phyloP scores from a whole-genome alignment of 352 stramenopile genomes.

The Pythium rishiriense region DNA sequence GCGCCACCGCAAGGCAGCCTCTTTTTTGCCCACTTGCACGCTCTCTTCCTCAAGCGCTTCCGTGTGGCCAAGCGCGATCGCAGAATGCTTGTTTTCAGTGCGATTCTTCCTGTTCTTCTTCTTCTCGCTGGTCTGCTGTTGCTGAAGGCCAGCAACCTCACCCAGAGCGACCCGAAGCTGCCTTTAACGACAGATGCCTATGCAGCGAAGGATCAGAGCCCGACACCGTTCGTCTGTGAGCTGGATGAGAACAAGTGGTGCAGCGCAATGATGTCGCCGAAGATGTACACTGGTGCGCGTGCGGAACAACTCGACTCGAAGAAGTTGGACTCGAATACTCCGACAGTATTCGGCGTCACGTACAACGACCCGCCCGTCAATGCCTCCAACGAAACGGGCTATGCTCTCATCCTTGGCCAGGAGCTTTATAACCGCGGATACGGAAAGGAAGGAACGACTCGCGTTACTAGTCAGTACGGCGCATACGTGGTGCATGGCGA shows the following conservation, averaged over 20 bases:
- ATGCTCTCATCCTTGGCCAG: constrained; percentile 45
- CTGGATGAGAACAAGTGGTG: constrained; percentile 37
- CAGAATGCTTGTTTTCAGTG: constrained; percentile 60
- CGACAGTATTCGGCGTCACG: constrained; percentile 53
- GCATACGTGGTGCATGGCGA: constrained; percentile 31
- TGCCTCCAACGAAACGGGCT: constrained; percentile 43
- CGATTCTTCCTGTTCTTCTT: constrained; percentile 52
- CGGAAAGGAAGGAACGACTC: constrained; percentile 1
- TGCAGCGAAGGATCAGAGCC: constrained; percentile 26
- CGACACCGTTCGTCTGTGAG: constrained; percentile 51
- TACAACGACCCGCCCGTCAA: constrained; percentile 56
- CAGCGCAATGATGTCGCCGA: constrained; percentile 33
- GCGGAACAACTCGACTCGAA: constrained; percentile 25
- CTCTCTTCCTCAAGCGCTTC: constrained; percentile 63
- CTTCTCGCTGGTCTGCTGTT: constrained; percentile 53
- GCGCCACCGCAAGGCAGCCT: background rate
- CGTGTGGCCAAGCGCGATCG: constrained; percentile 59
- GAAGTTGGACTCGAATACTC: constrained; percentile 36
- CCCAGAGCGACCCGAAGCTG: constrained; percentile 45
- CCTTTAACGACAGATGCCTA: constrained; percentile 25
- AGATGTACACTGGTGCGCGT: constrained; percentile 38
- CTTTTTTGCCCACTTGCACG: constrained; percentile 36
- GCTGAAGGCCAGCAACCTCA: constrained; percentile 39
- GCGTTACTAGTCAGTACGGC: constrained; percentile 31
- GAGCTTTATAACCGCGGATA: constrained; percentile 35